Evolutionary conservation across 1,284 basidiomycete species (phyloP).

Genomic region (Ceratobasidium sp.): DNA sequence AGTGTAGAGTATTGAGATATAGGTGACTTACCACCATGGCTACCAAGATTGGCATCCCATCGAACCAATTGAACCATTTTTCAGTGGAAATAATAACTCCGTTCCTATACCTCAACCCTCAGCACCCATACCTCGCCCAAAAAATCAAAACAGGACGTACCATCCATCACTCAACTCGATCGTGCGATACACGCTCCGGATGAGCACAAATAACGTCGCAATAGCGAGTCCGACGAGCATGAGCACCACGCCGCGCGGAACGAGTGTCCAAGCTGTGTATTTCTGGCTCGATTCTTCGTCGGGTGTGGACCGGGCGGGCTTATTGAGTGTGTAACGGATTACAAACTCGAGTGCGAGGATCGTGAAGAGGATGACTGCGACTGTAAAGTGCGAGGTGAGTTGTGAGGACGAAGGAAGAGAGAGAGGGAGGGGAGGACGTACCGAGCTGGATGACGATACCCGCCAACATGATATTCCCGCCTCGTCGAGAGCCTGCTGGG

Average conservation of each 20-base stretch:
- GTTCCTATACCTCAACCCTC: constrained; percentile 29
- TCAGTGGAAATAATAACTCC: constrained; percentile 40
- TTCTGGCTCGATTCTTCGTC: constrained; percentile 41
- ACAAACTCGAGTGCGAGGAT: constrained; percentile 48
- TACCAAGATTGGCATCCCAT: constrained; percentile 31
- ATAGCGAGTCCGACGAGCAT: constrained; percentile 44
- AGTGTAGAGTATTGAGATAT: background rate
- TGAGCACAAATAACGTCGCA: constrained; percentile 42
- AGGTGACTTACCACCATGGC: constrained; percentile 26
- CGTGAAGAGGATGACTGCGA: constrained; percentile 50
- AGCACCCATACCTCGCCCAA: background rate
- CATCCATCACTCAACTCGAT: constrained; percentile 50
- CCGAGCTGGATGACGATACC: constrained; percentile 50
- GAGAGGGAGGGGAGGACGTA: constrained; percentile 33
- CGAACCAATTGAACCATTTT: constrained; percentile 42
- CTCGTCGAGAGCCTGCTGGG: constrained; percentile 34
- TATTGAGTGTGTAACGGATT: constrained; percentile 44
- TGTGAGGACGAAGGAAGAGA: background rate
- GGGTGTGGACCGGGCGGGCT: constrained; percentile 43
- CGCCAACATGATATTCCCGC: constrained; percentile 47
- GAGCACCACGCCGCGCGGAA: constrained; percentile 8
- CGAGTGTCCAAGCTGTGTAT: constrained; percentile 14
- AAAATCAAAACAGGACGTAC: constrained; percentile 29
- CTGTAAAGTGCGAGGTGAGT: constrained; percentile 30
- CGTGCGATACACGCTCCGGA: constrained; percentile 44